Base-by-base conservation (phyloP, 1,284 basidiomycete genomes). In the Malassezia obtusa region DNA sequence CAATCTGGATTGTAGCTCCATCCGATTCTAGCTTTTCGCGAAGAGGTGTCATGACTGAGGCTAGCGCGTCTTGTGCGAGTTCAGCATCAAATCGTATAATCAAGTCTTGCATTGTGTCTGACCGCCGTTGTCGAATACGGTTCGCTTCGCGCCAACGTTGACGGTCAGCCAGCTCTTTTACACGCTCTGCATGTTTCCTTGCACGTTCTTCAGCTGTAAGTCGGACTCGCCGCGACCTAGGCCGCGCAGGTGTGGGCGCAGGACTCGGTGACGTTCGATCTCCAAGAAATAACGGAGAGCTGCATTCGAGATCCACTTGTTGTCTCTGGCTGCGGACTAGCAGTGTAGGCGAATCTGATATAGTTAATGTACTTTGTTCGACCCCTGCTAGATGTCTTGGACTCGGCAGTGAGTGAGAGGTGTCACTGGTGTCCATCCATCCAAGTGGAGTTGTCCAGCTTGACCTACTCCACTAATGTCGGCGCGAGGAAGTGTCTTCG, bases 111-210 rank as follows among this genome's bases (percentile, higher is more conserved):
- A 56, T 56, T 14, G 53, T 50, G 28, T 56, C 53, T 7, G 49
- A 32, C n/a, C 36, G 38, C 19, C 43, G 12, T 14, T 45, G 53
- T 2, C 53, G 48, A 2, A 45, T 32, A 7, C 49, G 46, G 36
- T 56, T 56, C n/a, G 53, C 53, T 9, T 56, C 49, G 30, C 53
- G 48, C 48, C 48, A 50, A 33, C 53, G 46, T n/a, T 53, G 45
- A 2, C 33, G 32, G 4, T 35, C 25, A 0, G 30, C 40, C 9
- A 53, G 30, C 25, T 22, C 51, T 7, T 15, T 17, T 4, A 53
- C n/a, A 1, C 45, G 51, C 14, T 22, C 38, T 5, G 19, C 45
- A n/a, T 44, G 30, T 1, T 32, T 44, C 25, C 19, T 4, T 14
- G 30, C 43, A 10, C 44, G 43, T 15, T 45, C 25, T 17, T 45